These are phyloP conservation scores for Zygosaccharomyces kombuchaensis DNA, from an alignment of 805 yeast species.

Conservation along the genomic window DNA sequence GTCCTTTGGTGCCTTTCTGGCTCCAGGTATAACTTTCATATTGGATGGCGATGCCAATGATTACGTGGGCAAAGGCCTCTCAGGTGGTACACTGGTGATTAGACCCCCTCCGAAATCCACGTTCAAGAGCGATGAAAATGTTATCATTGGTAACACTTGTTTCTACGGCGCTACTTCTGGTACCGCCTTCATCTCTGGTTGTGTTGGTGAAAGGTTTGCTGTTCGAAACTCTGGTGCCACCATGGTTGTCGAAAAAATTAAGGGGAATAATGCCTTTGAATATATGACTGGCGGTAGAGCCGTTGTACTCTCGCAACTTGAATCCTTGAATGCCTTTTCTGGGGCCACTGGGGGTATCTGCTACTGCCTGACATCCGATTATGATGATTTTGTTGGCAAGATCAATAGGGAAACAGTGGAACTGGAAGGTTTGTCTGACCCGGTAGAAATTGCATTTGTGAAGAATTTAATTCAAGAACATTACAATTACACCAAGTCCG, in stretches of 20 bases:
- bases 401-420: slow-evolving; percentile 82
- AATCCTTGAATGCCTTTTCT: slow-evolving; percentile 81
- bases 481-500: slow-evolving; percentile 89
- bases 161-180: slow-evolving; percentile 98
- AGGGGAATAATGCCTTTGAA: slow-evolving; percentile 98
- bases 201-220: slow-evolving; percentile 97
- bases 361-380: slow-evolving; percentile 87
- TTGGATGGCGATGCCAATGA: slow-evolving; percentile 97
- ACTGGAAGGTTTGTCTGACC: slow-evolving; percentile 70
- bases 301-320: slow-evolving; percentile 85
- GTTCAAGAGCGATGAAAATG: slow-evolving; percentile 94
- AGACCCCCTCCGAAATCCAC: slow-evolving; percentile 82
- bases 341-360: slow-evolving; percentile 99
- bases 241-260: slow-evolving; percentile 87
- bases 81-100: slow-evolving; percentile 90
- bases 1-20: slow-evolving; percentile 96
- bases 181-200: slow-evolving; percentile 88
- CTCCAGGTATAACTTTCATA: slow-evolving; percentile 92
- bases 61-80: slow-evolving; percentile 94
- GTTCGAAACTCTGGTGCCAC: slow-evolving; percentile 98
- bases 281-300: slow-evolving; percentile 99
- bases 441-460: slow-evolving; percentile 88
- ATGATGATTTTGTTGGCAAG: slow-evolving; percentile 75
- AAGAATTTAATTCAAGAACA: slow-evolving; percentile 93
- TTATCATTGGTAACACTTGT: slow-evolving; percentile 94